Conservation (phyloP, 2,329 filamentous ascomycete genomes). For the Penicillium corylophilum region DNA sequence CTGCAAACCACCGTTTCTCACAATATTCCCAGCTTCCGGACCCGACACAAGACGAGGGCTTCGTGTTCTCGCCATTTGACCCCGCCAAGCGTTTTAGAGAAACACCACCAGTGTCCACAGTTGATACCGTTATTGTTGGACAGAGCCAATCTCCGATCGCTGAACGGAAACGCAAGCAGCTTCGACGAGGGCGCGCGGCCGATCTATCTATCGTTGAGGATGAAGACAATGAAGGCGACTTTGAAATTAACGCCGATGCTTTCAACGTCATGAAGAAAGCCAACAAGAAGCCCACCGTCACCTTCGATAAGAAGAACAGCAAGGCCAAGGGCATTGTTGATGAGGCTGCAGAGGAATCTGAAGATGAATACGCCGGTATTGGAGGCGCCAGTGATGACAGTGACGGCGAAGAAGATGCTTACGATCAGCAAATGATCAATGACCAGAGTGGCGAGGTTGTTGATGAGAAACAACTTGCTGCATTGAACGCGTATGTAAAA, state of each 20-base stretch:
- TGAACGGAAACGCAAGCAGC: conserved; percentile 57
- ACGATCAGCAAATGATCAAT: conserved; percentile 85
- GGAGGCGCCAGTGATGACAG: conserved; percentile 89
- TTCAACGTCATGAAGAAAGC: conserved; percentile 72
- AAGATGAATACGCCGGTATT: conserved; percentile 94
- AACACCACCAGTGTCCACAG: conserved; percentile 62
- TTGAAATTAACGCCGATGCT: conserved; percentile 50
- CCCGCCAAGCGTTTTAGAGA: conserved; percentile 63
- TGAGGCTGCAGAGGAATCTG: conserved; percentile 94
- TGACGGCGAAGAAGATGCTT: conserved; percentile 70
- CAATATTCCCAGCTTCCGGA: conserved; percentile 70
- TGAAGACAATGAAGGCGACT: conserved; percentile 32
- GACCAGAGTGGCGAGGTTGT: conserved; percentile 74
- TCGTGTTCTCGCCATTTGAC: conserved; percentile 70
- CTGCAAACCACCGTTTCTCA: conserved; percentile 47
- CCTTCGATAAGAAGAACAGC: conserved; percentile 82
- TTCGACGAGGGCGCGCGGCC: conserved; percentile 48
- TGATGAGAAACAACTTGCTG: conserved; percentile 78
- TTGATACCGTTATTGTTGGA: conserved; percentile 64
- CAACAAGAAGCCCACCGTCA: conserved; percentile 54
- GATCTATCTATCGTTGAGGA: conserved; percentile 50
- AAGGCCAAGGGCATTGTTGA: conserved; percentile 84
- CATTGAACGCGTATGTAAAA: conserved; percentile 77
- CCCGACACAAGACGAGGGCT: conserved; percentile 77
- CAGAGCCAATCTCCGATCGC: conserved; percentile 64